Evolutionary conservation across 805 yeast genomes (phyloP).

Genomic region (Barnettozyma pratensis): DNA sequence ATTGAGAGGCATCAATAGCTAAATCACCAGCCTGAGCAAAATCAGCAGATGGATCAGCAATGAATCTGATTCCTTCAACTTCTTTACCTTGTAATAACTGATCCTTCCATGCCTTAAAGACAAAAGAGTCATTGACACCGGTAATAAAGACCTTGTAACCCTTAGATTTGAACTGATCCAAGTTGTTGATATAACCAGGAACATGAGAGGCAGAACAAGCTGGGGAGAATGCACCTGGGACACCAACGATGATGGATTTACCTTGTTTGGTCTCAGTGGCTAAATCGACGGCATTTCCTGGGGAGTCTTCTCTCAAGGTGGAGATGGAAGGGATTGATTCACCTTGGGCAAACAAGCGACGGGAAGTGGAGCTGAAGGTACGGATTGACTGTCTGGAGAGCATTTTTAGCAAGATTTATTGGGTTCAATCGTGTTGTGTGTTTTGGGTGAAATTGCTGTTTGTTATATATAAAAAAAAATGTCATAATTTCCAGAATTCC

Average conservation of each 20-base stretch:
- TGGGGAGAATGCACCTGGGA: constrained; percentile 78
- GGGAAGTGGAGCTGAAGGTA: constrained; percentile 22
- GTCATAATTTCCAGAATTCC: no score
- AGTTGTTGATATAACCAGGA: constrained; percentile 61
- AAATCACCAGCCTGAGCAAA: constrained; percentile 63
- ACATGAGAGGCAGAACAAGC: constrained; percentile 70
- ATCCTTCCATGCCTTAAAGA: constrained; percentile 74
- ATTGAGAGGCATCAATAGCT: constrained; percentile 66
- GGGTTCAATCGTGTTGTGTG: neutral
- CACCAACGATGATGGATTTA: constrained; percentile 52
- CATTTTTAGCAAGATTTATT: constrained; percentile 1
- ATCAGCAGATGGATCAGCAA: constrained; percentile 78
- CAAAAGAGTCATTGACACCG: constrained; percentile 85
- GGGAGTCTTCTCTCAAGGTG: constrained; percentile 54
- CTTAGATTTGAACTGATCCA: constrained; percentile 50
- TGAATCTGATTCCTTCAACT: constrained; percentile 40
- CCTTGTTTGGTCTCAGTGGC: constrained; percentile 43
- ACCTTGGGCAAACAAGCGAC: constrained; percentile 37
- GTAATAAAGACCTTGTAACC: constrained; percentile 69
- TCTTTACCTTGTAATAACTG: constrained; percentile 23
- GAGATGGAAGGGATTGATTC: constrained; percentile 53
- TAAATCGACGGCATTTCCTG: constrained; percentile 56
- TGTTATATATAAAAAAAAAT: no score
- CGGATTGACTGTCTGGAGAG: constrained; percentile 18
- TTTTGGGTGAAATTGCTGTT: neutral